phyloP scores from a whole-genome alignment of 371 early-diverging fungal species.

The Zychaea mexicana region DNA sequence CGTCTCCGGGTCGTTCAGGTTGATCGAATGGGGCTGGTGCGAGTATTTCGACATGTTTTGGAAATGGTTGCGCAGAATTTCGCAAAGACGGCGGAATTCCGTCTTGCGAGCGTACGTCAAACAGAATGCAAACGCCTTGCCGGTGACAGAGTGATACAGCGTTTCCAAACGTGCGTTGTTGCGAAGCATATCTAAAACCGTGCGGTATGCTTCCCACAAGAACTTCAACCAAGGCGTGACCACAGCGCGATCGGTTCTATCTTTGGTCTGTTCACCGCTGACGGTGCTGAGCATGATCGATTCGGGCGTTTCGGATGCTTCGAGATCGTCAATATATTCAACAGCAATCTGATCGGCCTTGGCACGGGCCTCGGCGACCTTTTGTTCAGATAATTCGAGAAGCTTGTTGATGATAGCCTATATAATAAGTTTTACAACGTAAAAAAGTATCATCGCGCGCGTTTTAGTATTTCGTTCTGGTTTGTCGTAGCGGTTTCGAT shows the following conservation, averaged over 20 bases:
- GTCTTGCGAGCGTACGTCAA: conserved; percentile 93
- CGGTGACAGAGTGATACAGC: conserved; percentile 89
- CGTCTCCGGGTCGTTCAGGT: conserved; percentile 94
- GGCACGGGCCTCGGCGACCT: conserved; percentile 90
- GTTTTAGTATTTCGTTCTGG: background rate
- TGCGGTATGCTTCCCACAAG: conserved; percentile 98
- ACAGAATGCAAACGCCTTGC: conserved; percentile 96
- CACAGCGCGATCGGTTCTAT: conserved; percentile 94
- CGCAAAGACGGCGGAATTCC: conserved; percentile 97
- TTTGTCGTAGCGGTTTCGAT: background rate
- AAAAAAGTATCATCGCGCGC: too few species aligned
- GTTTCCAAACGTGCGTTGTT: conserved; percentile 95
- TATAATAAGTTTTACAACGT: too few species aligned
- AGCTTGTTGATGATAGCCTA: conserved; percentile 83
- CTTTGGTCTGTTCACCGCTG: conserved; percentile 92
- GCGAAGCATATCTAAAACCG: conserved; percentile 92
- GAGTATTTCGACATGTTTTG: conserved; percentile 89
- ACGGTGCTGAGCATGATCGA: conserved; percentile 94
- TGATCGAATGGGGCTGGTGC: conserved; percentile 90
- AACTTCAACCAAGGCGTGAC: conserved; percentile 98
- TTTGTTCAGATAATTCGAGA: conserved; percentile 85
- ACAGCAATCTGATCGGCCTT: conserved; percentile 88
- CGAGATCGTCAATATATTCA: conserved; percentile 90
- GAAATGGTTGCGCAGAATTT: conserved; percentile 94
- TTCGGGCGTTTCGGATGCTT: conserved; percentile 95